A percentile compares a stretch with the other conserved stretches of the same genome.
phyloP scores from a whole-genome alignment of 306 rosid species.

The Sicyos baderoa region DNA sequence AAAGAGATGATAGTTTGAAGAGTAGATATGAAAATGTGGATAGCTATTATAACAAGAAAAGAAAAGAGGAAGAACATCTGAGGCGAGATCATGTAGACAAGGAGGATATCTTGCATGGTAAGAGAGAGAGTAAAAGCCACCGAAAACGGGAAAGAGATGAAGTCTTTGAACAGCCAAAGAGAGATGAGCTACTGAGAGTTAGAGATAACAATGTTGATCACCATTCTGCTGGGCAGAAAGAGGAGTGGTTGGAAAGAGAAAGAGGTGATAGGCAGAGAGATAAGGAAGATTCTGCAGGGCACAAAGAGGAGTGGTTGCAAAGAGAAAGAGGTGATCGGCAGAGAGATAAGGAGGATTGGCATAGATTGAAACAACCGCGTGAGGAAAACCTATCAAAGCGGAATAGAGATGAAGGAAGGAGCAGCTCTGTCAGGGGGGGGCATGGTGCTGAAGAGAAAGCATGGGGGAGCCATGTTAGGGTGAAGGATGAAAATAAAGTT shows the following conservation, averaged over 20 bases:
- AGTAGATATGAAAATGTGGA: conserved; percentile 62
- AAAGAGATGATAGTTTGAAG: conserved; percentile 69
- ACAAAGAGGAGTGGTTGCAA: conserved; percentile 71
- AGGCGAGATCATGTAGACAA: conserved; percentile 68
- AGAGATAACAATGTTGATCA: conserved; percentile 70
- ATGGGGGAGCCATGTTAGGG: conserved; percentile 61
- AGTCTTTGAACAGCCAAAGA: conserved; percentile 58
- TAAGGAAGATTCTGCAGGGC: conserved; percentile 68
- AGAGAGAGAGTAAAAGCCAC: conserved; percentile 49
- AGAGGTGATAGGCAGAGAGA: conserved; percentile 81
- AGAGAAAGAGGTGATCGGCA: conserved; percentile 77
- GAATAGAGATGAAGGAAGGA: conserved; percentile 77
- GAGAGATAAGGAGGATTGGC: conserved; percentile 93
- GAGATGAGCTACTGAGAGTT: conserved; percentile 64
- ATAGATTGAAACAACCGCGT: conserved; percentile 59
- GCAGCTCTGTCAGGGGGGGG: conserved; percentile 53
- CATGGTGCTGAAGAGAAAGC: conserved; percentile 68
- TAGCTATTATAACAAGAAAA: conserved; percentile 77
- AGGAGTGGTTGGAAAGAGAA: conserved; percentile 68
- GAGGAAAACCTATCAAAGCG: conserved; percentile 71
- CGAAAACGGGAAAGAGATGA: conserved; percentile 81
- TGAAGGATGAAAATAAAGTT: conserved; percentile 61
- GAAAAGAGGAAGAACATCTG: conserved; percentile 73
- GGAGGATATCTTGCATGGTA: conserved; percentile 64
- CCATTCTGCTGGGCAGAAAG: conserved; percentile 67